phyloP scores from a whole-genome alignment of 768 basidiomycete species.

The Tylopilus vinaceipallidus region DNA sequence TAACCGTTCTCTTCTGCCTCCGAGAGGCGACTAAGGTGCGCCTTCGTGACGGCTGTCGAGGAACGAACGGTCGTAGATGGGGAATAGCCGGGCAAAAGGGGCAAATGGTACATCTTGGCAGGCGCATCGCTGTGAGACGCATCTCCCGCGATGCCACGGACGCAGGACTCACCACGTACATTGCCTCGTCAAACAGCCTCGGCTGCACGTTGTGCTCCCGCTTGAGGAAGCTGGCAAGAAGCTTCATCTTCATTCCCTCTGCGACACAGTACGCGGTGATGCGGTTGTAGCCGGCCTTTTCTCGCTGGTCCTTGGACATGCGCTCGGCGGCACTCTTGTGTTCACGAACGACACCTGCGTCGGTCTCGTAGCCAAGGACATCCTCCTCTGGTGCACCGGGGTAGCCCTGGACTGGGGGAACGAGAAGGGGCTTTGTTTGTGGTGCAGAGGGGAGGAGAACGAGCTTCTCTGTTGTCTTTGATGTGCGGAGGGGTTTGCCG shows the following conservation, averaged over 20 bases:
- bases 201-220: slow-evolving; percentile 89
- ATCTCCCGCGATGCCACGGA: background rate
- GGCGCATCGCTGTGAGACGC: background rate
- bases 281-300: slow-evolving; percentile 75
- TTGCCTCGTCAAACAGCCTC: slow-evolving; percentile 87
- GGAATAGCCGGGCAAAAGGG: slow-evolving; percentile 88
- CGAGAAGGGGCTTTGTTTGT: slow-evolving; percentile 70
- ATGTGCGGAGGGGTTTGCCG: slow-evolving; percentile 69
- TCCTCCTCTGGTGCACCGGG: slow-evolving; percentile 39
- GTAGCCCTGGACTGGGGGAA: slow-evolving; percentile 12
- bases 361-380: slow-evolving; percentile 62
- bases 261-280: slow-evolving; percentile 90
- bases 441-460: slow-evolving; percentile 88
- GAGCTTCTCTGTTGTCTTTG: slow-evolving; percentile 89
- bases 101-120: slow-evolving; percentile 83
- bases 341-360: slow-evolving; percentile 60
- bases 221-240: slow-evolving; percentile 82
- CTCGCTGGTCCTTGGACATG: slow-evolving; percentile 84
- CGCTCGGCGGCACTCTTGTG: slow-evolving; percentile 84
- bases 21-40: slow-evolving; percentile 66
- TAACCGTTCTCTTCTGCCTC: slow-evolving; percentile 91
- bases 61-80: slow-evolving; percentile 85
- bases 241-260: slow-evolving; percentile 81
- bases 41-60: slow-evolving; percentile 59
- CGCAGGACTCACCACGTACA: slow-evolving; percentile 73